A percentile compares a stretch with the other conserved stretches of the same genome.
These are phyloP conservation scores for Rheum nobile DNA, from an alignment of 148 eudicot genomes.

Conservation along the genomic window DNA sequence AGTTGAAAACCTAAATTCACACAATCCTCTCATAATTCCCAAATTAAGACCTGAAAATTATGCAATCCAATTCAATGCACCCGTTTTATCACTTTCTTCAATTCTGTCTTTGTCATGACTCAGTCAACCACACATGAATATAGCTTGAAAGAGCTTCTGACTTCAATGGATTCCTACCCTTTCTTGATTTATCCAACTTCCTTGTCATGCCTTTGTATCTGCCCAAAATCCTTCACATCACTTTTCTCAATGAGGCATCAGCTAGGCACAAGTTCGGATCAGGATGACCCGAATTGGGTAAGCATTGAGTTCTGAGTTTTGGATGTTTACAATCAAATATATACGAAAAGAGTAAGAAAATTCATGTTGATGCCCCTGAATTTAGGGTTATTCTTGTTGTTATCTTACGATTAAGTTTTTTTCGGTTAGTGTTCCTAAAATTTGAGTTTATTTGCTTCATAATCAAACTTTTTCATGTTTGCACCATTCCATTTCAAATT, in stretches of 20 bases:
- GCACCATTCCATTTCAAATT: too few species aligned
- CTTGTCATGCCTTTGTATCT: background rate
- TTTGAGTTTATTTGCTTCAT: too few species aligned
- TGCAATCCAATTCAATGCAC: background rate
- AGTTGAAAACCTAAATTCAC: background rate
- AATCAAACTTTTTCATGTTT: too few species aligned
- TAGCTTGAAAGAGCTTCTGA: background rate
- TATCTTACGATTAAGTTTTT: too few species aligned
- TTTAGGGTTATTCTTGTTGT: too few species aligned
- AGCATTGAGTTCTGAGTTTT: too few species aligned
- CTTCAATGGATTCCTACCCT: background rate
- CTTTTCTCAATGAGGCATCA: background rate
- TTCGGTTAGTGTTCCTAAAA: too few species aligned
- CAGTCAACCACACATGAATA: background rate
- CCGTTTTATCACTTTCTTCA: background rate
- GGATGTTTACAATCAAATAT: background rate
- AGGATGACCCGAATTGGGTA: too few species aligned
- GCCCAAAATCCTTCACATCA: background rate
- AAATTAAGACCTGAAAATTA: background rate
- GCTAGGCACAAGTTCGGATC: background rate
- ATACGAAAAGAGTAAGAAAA: too few species aligned
- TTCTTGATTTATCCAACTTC: background rate
- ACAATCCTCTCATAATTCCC: background rate
- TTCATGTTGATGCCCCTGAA: too few species aligned
- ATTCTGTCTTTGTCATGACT: background rate